These are phyloP conservation scores for Polygonum maritimum DNA, from an alignment of 148 eudicot genomes.

Conservation along the genomic window DNA sequence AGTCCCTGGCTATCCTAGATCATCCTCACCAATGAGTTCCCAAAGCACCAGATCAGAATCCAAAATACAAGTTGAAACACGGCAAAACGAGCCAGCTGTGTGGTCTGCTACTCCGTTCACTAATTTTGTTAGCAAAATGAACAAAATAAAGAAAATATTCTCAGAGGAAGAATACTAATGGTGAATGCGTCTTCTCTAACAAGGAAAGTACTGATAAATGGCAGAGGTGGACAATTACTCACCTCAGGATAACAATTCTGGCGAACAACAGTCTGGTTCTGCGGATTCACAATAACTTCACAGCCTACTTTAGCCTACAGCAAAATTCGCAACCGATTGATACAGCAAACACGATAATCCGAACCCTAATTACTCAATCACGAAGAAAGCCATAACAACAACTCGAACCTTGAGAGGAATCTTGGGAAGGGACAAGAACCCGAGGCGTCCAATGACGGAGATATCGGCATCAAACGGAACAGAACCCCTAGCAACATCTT, in stretches of 20 bases:
- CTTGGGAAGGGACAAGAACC: conserved; percentile 18
- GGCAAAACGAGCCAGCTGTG: too few species aligned
- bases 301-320: conserved; percentile 39
- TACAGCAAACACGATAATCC: not conserved
- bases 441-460: conserved; percentile 21
- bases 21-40: too few species aligned
- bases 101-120: not conserved
- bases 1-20: too few species aligned
- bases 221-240: conserved; percentile 6
- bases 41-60: too few species aligned
- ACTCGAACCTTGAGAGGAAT: conserved; percentile 37
- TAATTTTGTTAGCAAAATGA: not conserved
- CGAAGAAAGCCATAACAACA: not conserved
- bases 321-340: not conserved
- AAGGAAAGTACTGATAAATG: not conserved
- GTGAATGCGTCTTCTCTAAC: not conserved
- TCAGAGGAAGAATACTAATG: not conserved
- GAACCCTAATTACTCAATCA: not conserved
- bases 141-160: not conserved
- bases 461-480: conserved; percentile 51
- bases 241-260: conserved; percentile 56
- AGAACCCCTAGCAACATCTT: conserved; percentile 40
- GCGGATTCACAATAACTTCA: conserved; percentile 43
- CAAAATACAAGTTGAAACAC: too few species aligned
- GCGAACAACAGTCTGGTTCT: conserved; percentile 34